These are phyloP conservation scores for Pterocarpus santalinus DNA, from an alignment of 306 rosid genomes.

Conservation along the genomic window DNA sequence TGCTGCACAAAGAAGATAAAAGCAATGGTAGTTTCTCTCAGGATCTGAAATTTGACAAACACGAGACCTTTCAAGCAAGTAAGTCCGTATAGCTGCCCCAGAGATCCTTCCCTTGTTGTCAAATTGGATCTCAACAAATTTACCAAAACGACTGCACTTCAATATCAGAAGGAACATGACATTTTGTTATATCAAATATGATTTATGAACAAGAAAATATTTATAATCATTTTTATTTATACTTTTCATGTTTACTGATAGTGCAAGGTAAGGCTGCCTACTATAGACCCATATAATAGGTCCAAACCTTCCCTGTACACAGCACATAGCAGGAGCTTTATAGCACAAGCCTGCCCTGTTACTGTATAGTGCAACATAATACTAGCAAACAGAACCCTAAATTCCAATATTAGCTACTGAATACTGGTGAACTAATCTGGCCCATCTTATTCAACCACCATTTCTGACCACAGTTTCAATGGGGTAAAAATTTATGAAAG, in stretches of 20 bases:
- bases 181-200: background rate
- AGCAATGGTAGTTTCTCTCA: slow-evolving; percentile 98
- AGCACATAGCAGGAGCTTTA: background rate
- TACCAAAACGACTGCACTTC: slow-evolving; percentile 98
- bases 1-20: slow-evolving; percentile 98
- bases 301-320: background rate
- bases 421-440: background rate
- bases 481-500: background rate
- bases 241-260: background rate
- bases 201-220: background rate
- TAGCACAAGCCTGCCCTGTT: background rate
- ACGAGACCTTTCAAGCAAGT: slow-evolving; percentile 98
- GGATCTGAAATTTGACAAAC: slow-evolving; percentile 98
- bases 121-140: slow-evolving; percentile 98
- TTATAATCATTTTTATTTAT: background rate
- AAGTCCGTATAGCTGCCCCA: slow-evolving; percentile 96
- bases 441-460: background rate
- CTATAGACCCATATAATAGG: background rate
- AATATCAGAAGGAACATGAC: slow-evolving; percentile 46
- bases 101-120: slow-evolving; percentile 99
- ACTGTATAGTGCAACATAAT: background rate
- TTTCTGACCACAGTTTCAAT: background rate
- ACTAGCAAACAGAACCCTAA: background rate
- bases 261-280: background rate
- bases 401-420: background rate